Percentiles rank a stretch among this genome's conserved stretches.
Evolutionary conservation across 2,329 filamentous ascomycete genomes (phyloP).

Genomic region (Setomelanomma holmii): DNA sequence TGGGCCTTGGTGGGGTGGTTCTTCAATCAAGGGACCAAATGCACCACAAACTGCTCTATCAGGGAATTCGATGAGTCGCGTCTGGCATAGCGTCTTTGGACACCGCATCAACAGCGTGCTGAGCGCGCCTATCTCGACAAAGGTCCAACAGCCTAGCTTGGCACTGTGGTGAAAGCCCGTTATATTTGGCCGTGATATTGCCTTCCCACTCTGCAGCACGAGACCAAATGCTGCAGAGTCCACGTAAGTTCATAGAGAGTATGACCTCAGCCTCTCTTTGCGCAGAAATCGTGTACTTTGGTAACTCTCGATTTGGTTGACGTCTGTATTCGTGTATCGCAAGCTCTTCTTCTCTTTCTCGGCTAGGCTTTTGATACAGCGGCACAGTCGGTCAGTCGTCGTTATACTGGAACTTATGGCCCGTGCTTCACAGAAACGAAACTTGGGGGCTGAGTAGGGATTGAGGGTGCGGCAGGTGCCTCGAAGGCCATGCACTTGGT

Average conservation of each 20-base stretch:
- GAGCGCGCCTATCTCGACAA: constrained; percentile 15
- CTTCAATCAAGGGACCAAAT: constrained; percentile 7
- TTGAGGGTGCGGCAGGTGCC: constrained; percentile 1
- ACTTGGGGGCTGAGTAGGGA: constrained; percentile 12
- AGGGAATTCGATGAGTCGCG: constrained; percentile 10
- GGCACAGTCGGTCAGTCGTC: constrained; percentile 4
- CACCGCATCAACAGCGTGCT: constrained; percentile 9
- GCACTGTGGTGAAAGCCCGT: neutral
- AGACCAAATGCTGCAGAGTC: no score
- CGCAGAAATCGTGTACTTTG: no score
- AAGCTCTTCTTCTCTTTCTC: neutral
- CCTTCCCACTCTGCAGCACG: no score
- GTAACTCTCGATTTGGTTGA: no score
- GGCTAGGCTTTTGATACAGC: neutral
- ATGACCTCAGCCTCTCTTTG: no score
- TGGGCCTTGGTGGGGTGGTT: constrained; percentile 11
- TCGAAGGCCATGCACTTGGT: neutral
- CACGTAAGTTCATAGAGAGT: no score
- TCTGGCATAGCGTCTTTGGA: constrained; percentile 14
- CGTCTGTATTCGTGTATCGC: no score
- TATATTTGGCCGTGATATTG: constrained; percentile 2
- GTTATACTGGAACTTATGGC: constrained; percentile 9
- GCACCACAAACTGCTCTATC: constrained; percentile 14
- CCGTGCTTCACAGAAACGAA: constrained; percentile 8
- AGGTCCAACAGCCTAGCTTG: neutral